Percentiles rank a stretch among this genome's conserved stretches.
Evolutionary conservation across 2,329 filamentous ascomycete species (phyloP).

Genomic region (Neocucurbitaria cava): DNA sequence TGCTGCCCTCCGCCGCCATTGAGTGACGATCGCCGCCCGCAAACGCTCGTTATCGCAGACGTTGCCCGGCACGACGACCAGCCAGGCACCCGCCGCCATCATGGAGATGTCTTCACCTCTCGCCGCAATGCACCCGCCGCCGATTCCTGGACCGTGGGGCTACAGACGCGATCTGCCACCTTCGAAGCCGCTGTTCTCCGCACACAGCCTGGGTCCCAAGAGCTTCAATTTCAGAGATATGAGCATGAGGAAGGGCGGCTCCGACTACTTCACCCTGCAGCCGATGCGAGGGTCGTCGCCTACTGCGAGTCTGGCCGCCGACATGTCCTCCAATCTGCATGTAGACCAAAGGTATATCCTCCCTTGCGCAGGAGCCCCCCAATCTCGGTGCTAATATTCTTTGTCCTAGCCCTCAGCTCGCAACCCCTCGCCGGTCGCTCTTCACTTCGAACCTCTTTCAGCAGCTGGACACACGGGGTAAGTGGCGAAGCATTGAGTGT

Average conservation of each 20-base stretch:
- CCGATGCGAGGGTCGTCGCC: constrained; percentile 85
- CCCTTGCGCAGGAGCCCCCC: constrained; percentile 35
- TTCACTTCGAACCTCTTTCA: constrained; percentile 77
- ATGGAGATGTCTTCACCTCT: constrained; percentile 97
- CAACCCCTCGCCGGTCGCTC: constrained; percentile 82
- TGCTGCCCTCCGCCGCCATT: constrained; percentile 22
- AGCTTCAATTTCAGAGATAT: constrained; percentile 79
- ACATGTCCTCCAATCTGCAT: constrained; percentile 96
- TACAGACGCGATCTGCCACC: constrained; percentile 62
- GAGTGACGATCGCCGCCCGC: constrained; percentile 22
- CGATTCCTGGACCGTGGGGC: constrained; percentile 69
- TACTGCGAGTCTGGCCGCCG: constrained; percentile 86
- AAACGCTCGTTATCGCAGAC: constrained; percentile 31
- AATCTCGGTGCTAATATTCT: constrained; percentile 47
- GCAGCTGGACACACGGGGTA: constrained; percentile 66
- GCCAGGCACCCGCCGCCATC: constrained; percentile 17
- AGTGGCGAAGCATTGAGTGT: constrained; percentile 39
- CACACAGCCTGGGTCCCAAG: constrained; percentile 65
- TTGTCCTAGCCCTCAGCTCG: constrained; percentile 74
- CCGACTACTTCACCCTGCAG: constrained; percentile 85
- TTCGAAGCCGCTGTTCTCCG: constrained; percentile 61
- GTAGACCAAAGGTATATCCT: constrained; percentile 83
- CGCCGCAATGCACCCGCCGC: constrained; percentile 84
- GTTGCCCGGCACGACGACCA: constrained; percentile 65
- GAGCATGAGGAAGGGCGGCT: constrained; percentile 71